Evolutionary conservation across 345 rosid genomes (phyloP), one percentile per base, ranked within the genome.

Genomic region (Salix koriyanagi): DNA sequence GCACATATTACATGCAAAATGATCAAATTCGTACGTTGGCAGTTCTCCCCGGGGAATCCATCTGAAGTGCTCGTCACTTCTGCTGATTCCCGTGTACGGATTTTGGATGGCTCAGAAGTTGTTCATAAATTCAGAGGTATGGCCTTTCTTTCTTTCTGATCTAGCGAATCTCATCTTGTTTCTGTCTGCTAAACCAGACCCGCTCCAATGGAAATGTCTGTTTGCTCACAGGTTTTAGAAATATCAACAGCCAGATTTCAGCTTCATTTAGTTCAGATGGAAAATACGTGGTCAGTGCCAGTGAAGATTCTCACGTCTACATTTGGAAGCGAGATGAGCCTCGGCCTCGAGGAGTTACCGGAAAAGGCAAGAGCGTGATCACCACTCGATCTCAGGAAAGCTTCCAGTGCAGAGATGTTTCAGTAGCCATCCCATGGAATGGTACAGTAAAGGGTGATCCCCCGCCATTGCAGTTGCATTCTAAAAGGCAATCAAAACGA

Each of bases 241-340:
- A 96, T 80, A 82, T 88, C 46, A 87, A 87, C 83, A 91, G 98
- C 79, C 99, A 93, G 81, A 96, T 96, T 62, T 76, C 95, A 46
- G 98, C 99, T 74, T 89, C 97, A 2, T 96, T 86, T 83, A 89
- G 92, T 48, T 58, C 73, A 64, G 91, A 92, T 46, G 98, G 92
- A 14, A 94, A 89, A 77, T 84, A 91, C 75, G 84, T 96, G 15
- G 48, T 92, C 0, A 83, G 86, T 32, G 97, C 99, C 18, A 94
- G 98, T 42, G 98, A 96, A 83, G 98, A 96, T 79, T 89, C 97
- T 18, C 89, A 91, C 6, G 98, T 96, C 62, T 96, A 85, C 42
- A 76, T 93, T 6, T 96, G 99, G 98, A 93, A 84, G 82, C 83
- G 82, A 8, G 92, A 89, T 13, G 91, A 83, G 73, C 86, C 75